Base-by-base conservation (phyloP, 73 alveolate genomes). In the Paramecium caudatum region DNA sequence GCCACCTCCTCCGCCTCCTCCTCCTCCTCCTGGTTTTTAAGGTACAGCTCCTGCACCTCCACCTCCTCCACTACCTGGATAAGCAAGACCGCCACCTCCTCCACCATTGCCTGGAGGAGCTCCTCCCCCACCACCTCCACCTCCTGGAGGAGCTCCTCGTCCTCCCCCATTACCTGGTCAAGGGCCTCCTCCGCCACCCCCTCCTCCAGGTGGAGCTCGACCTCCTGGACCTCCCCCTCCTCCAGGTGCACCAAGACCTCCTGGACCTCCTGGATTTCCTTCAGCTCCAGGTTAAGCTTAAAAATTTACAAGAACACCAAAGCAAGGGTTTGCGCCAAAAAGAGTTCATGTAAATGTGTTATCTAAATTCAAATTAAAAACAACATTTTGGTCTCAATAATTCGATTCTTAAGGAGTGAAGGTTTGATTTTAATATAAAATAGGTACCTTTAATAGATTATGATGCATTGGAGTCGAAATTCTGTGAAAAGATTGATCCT, bases 201-300 rank as follows among this genome's bases (percentile, higher is more conserved):
- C 88, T 74, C 88, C 88, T 74, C 88, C 88, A 8, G 88, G 88
- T 0, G 84, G 21, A 68, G 55, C 84, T 34, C 12, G 84, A 32
- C 84, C 84, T 25, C 84, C 84, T 68, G 84, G 84, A 3, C 84
- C 84, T 9, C 84, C 84, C 34, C 88, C 88, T 19, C 43, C 55
- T 8, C 65, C 62, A 3, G 88, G 88, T 21, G 36, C 17, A 45
- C 9, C 62, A 39, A 3, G 39, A 48, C 70, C 70, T 12, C 32
- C 32, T 12, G 70, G 70, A 5, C 70, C 70, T 48, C 70, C 70
- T 12, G 70, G 70, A 12, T n/a, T 30, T 48, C 70, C 70, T 12
- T 30, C 70, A 9, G 32, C 70, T 48, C 70, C 70, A 7, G 70
- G 70, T 9, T n/a, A n/a, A n/a, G n/a, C n/a, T n/a, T n/a, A n/a